Base-by-base conservation (phyloP, 108 stramenopile species). In the Aurantiochytrium sp. region DNA sequence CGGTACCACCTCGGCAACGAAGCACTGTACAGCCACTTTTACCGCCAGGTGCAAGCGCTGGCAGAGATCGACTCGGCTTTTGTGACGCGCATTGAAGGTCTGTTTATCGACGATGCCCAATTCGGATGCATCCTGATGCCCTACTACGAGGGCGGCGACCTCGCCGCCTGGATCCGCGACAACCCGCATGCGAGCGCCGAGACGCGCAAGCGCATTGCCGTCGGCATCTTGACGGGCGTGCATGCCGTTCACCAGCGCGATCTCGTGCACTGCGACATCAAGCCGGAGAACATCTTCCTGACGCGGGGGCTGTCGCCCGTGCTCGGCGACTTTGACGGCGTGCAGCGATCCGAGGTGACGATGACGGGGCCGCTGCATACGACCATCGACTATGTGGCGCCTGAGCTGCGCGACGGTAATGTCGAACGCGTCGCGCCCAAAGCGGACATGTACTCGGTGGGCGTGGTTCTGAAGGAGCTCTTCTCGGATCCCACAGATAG, bases 191-290 rank as follows among this genome's bases (percentile, higher is more conserved):
- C 53, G 21, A 21, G 21, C 21, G 53, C 12, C 12, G 53, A 54
- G 53, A 54, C 53, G 21, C 21, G 53, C 53, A 85, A 85, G 5
- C 10, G 81, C 37, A 50, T 93, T 19, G 92, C 92, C 4, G 91
- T 92, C 54, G 91, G 92, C 69, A 87, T 93, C 31, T 55, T 93
- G 22, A 90, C 91, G 73, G 41, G 92, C 27, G 88, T 92, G 37
- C 91, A 93, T 3, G 89, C 89, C 10, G 55, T 93, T 87, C 92
- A 93, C 32, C 6, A 10, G 45, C 27, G 86, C 27, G 32, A 68
- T 8, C 86, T 68, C 30, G 36, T 89, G 17, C 89, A 89, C 37
- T 48, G 89, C 54, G 89, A 89, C 55, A 69, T 89, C 37, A 89
- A 89, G 37, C 89, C 89, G 37, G 89, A 53, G 31, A 89, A 89